phyloP scores from a whole-genome alignment of 2,329 filamentous ascomycete genomes.

The Dothideomycetidae sp. region DNA sequence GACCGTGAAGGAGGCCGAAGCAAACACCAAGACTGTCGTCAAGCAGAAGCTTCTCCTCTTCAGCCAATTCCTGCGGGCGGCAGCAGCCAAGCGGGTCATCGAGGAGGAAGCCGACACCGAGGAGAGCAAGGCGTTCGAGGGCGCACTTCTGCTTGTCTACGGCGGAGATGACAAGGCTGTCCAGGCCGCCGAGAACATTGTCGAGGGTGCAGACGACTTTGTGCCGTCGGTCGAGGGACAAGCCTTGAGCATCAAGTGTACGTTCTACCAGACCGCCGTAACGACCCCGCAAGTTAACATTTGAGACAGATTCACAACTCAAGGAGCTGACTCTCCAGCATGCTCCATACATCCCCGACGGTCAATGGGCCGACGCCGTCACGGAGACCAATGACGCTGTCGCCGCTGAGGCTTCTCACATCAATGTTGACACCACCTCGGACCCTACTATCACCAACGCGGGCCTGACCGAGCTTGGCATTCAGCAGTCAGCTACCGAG shows the following conservation, averaged over 20 bases:
- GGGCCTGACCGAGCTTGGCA: conserved; percentile 51
- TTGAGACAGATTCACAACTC: conserved; percentile 23
- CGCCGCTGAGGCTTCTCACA: conserved; percentile 3
- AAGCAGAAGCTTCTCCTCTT: conserved; percentile 53
- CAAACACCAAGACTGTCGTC: conserved; percentile 34
- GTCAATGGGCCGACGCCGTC: conserved; percentile 35
- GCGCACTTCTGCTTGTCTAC: conserved; percentile 64
- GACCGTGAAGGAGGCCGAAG: conserved; percentile 39
- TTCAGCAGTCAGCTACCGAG: conserved; percentile 20
- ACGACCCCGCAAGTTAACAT: conserved; percentile 5
- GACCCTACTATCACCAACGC: conserved; percentile 57
- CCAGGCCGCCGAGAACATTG: conserved; percentile 60
- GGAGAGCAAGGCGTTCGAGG: conserved; percentile 69
- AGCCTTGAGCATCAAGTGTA: conserved; percentile 57
- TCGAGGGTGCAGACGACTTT: conserved; percentile 54
- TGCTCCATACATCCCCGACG: conserved; percentile 40
- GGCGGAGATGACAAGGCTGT: conserved; percentile 63
- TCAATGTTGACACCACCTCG: conserved; percentile 22
- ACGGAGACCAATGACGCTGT: conserved; percentile 22
- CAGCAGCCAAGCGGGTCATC: conserved; percentile 57
- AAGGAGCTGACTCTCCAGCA: conserved; percentile 30
- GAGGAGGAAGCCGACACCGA: conserved; percentile 54
- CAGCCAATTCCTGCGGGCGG: conserved; percentile 67
- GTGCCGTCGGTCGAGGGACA: conserved; percentile 52
- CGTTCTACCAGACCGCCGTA: conserved; percentile 21